Evolutionary conservation across 306 rosid species (phyloP).

Genomic region (Chamaecrista fasciculata): DNA sequence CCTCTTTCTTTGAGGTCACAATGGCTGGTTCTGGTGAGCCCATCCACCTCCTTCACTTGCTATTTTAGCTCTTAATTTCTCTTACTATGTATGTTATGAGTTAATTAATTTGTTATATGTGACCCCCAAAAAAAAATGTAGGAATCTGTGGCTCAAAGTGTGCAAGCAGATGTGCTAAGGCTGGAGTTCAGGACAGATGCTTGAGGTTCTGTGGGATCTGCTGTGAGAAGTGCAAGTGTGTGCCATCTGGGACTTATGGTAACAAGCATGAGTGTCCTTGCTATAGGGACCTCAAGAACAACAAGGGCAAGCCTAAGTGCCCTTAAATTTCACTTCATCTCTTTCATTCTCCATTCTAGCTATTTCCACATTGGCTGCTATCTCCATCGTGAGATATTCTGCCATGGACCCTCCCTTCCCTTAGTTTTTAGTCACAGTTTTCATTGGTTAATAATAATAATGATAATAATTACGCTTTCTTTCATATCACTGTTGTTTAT

Average conservation of each 20-base stretch:
- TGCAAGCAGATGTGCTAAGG: constrained; percentile 50
- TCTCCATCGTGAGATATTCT: constrained; percentile 24
- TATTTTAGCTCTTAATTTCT: too few relatives aligned
- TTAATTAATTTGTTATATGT: too few relatives aligned
- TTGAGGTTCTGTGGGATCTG: constrained; percentile 75
- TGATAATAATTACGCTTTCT: too few relatives aligned
- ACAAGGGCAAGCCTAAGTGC: constrained; percentile 74
- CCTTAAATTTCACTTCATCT: constrained; percentile 36
- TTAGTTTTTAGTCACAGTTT: too few relatives aligned
- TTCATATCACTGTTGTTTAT: too few relatives aligned
- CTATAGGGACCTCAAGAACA: constrained; percentile 63
- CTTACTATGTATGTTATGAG: too few relatives aligned
- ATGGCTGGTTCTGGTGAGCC: constrained; percentile 48
- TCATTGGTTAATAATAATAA: too few relatives aligned
- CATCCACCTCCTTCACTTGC: background rate
- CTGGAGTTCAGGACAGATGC: constrained; percentile 64
- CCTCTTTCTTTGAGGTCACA: constrained; percentile 48
- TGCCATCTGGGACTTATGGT: constrained; percentile 88
- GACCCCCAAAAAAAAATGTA: too few relatives aligned
- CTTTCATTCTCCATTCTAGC: background rate
- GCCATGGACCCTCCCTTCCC: background rate
- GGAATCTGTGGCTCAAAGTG: constrained; percentile 62
- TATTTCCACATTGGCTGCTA: background rate
- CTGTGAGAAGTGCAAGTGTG: constrained; percentile 72
- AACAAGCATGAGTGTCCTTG: constrained; percentile 94